Evolutionary conservation across 2,329 filamentous ascomycete genomes (phyloP).

Genomic region (Exophiala sp.): DNA sequence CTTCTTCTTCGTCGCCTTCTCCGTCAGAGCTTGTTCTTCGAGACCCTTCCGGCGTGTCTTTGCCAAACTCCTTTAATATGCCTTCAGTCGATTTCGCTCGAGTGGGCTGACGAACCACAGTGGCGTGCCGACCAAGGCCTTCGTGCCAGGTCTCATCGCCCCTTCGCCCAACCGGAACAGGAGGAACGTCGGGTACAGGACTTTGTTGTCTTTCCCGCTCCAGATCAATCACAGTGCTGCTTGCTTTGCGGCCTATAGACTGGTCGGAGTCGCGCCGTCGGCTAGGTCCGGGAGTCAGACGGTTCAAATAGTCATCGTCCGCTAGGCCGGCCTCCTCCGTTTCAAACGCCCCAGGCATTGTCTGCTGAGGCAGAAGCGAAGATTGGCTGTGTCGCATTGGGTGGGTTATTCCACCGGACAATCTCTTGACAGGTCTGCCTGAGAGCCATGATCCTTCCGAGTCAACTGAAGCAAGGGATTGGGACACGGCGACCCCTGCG

Average conservation of each 20-base stretch:
- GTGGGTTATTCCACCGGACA: conserved; percentile 41
- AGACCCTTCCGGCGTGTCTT: conserved; percentile 30
- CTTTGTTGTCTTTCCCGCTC: conserved; percentile 49
- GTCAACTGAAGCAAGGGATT: conserved; percentile 88
- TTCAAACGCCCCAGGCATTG: conserved; percentile 25
- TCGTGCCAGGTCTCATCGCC: conserved; percentile 45
- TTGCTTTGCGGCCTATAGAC: conserved; percentile 35
- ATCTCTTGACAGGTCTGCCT: conserved; percentile 55
- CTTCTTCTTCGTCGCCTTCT: conserved; percentile 29
- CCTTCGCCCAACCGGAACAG: conserved; percentile 22
- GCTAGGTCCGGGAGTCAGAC: conserved; percentile 45
- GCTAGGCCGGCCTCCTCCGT: conserved; percentile 54
- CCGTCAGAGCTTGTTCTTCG: conserved; percentile 33
- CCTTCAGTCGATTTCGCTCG: conserved; percentile 59
- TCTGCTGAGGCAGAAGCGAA: conserved; percentile 37
- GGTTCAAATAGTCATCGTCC: conserved; percentile 70
- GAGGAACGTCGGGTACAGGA: conserved; percentile 27
- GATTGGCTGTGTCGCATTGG: conserved; percentile 44
- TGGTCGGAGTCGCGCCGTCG: conserved; percentile 35
- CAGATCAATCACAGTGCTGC: conserved; percentile 52
- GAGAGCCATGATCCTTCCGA: conserved; percentile 96
- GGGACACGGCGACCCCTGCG: conserved; percentile 51
- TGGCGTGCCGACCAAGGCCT: conserved; percentile 53
- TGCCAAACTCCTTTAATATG: conserved; percentile 49
- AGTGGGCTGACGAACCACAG: conserved; percentile 56